Conservation (phyloP, 1,139 yeast species). For the Debaryomycetaceae sp. region DNA sequence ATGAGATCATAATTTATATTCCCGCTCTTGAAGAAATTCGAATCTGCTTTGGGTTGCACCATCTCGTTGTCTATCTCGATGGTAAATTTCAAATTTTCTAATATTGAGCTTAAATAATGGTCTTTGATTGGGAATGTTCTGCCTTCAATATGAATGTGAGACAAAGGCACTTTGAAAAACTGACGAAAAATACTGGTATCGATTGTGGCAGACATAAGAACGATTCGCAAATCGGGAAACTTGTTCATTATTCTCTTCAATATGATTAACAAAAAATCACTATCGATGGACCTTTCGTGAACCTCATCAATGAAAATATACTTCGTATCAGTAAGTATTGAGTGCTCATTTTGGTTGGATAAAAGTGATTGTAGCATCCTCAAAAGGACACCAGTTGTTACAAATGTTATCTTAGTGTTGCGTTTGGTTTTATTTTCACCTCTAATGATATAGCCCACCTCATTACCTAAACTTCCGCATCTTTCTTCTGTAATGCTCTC, state of each 20-base stretch:
- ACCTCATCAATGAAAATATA: conserved; percentile 91
- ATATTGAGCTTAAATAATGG: conserved; percentile 62
- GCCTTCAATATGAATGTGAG: conserved; percentile 80
- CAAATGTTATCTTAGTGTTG: conserved; percentile 72
- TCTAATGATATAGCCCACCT: conserved; percentile 85
- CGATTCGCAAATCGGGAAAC: conserved; percentile 57
- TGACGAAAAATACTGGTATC: conserved; percentile 64
- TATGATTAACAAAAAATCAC: conserved; percentile 79
- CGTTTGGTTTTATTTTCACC: conserved; percentile 73
- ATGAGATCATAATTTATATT: conserved; percentile 73
- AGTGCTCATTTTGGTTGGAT: conserved; percentile 12
- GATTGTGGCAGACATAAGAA: conserved; percentile 94
- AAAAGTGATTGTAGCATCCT: conserved; percentile 68
- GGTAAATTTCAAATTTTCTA: conserved; percentile 52
- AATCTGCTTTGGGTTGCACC: conserved; percentile 57
- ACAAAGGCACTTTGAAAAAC: conserved; percentile 52
- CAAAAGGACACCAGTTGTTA: conserved; percentile 88
- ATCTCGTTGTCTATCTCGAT: conserved; percentile 44
- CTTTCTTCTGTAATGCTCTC: conserved; percentile 90
- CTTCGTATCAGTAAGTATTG: conserved; percentile 53
- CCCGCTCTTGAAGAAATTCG: conserved; percentile 60
- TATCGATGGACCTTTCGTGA: conserved; percentile 90
- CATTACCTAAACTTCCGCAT: conserved; percentile 61
- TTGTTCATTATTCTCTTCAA: conserved; percentile 54
- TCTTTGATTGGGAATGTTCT: conserved; percentile 90